Evolutionary conservation across 805 yeast genomes (phyloP), one percentile per base, ranked within the genome.

Genomic region (Wickerhamiella siamensis): DNA sequence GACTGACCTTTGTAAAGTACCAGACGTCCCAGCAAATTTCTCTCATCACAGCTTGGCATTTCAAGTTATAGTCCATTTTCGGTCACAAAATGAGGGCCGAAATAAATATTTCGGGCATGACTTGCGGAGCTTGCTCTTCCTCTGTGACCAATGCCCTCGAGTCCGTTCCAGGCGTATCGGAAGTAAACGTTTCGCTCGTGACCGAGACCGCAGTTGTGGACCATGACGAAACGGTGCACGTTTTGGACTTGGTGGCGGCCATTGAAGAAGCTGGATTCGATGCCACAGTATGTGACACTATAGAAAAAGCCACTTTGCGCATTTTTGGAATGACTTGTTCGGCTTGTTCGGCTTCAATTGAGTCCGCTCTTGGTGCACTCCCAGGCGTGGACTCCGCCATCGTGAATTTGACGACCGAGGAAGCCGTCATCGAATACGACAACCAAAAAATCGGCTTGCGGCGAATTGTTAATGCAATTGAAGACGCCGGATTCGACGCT

Each of bases 51-150:
- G n/a, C n/a, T n/a, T n/a, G n/a, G n/a, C n/a, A n/a, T n/a, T n/a
- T n/a, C n/a, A n/a, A n/a, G n/a, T n/a, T n/a, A n/a, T n/a, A n/a
- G n/a, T n/a, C n/a, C n/a, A n/a, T n/a, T n/a, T n/a, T n/a, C n/a
- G n/a, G n/a, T n/a, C n/a, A n/a, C n/a, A n/a, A 19, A 20, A 31
- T 31, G 14, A 46, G 35, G 10, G 22, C 52, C 24, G 51, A 48
- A 35, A 39, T 60, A 34, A 42, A 57, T 3, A 63, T 79, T 1
- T 58, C 63, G 14, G 96, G 96, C 2, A 88, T 87, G 96, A 87
- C 97, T 2, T 88, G 96, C 55, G 79, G 91, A 2, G 72, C 94
- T 1, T 88, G 97, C 56, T 70, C 81, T 0, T 67, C 78, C 2
- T 65, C 91, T 0, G 73, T 88, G 17, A 72, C 77, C 0, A 60